Conservation (phyloP, 345 rosid species). For the Noccaea bulbosa region DNA sequence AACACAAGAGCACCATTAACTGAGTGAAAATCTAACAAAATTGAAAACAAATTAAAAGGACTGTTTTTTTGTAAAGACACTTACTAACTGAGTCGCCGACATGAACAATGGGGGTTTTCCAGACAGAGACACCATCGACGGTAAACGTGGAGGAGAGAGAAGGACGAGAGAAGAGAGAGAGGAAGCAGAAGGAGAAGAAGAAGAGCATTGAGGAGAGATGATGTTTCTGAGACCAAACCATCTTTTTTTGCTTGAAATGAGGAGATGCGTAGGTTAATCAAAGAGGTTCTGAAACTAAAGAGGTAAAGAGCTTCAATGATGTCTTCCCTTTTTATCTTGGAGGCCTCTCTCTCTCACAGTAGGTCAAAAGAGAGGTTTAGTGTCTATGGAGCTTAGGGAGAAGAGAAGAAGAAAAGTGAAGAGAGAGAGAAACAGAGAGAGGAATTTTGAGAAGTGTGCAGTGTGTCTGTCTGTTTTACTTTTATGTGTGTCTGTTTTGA, state of each 20-base stretch:
- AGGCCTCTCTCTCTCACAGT: conserved; percentile 30
- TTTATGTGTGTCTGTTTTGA: conserved; percentile 39
- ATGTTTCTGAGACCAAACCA: conserved; percentile 34
- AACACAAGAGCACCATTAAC: background rate
- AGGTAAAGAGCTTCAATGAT: conserved; percentile 42
- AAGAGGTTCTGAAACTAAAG: conserved; percentile 22
- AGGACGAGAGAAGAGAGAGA: conserved; percentile 46
- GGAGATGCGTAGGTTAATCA: conserved; percentile 14
- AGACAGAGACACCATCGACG: conserved; percentile 72
- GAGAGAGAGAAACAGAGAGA: conserved; percentile 22
- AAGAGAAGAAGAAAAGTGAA: conserved; percentile 25
- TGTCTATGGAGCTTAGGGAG: conserved; percentile 43
- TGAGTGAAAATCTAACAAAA: background rate
- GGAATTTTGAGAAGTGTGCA: conserved; percentile 41
- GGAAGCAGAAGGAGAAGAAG: conserved; percentile 41
- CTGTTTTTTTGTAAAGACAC: conserved; percentile 24
- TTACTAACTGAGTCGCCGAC: conserved; percentile 78
- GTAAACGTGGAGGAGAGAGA: conserved; percentile 56
- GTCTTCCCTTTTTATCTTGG: conserved; percentile 48
- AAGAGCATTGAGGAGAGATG: conserved; percentile 45
- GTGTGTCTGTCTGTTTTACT: conserved; percentile 38
- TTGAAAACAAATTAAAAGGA: background rate
- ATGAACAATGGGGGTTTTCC: conserved; percentile 72
- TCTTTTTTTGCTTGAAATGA: conserved; percentile 15
- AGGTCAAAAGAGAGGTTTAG: conserved; percentile 46